Evolutionary conservation across 495 filamentous ascomycete species (phyloP).

Genomic region (Tetracladium marchalianum): DNA sequence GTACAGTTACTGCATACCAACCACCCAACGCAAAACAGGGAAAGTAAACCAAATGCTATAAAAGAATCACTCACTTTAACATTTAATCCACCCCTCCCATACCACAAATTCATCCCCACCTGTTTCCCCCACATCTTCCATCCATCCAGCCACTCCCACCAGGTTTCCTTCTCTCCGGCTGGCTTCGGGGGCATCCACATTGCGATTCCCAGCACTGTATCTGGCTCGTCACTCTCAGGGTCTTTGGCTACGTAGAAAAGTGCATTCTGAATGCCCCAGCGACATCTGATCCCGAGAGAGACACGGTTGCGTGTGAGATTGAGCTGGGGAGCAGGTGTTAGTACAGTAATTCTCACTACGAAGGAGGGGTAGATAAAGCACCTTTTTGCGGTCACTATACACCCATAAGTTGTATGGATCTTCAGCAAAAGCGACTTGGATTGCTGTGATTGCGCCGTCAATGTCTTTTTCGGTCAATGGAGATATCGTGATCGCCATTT

Average conservation of each 20-base stretch:
- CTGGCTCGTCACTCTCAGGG: conserved; percentile 18
- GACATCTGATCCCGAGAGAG: conserved; percentile 42
- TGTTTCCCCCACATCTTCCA: conserved; percentile 53
- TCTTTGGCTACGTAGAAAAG: conserved; percentile 57
- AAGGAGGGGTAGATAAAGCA: conserved; percentile 10
- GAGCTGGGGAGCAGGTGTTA: conserved; percentile 5
- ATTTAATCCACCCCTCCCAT: conserved; percentile 55
- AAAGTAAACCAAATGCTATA: conserved; percentile 12
- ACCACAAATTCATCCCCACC: conserved; percentile 49
- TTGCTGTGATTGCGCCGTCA: conserved; percentile 43
- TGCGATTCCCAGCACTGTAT: conserved; percentile 47
- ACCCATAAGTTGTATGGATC: conserved; percentile 59
- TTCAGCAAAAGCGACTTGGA: conserved; percentile 47
- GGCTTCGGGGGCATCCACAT: conserved; percentile 52
- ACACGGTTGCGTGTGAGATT: conserved; percentile 14
- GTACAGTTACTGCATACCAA: conserved; percentile 9
- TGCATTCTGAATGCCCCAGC: conserved; percentile 51
- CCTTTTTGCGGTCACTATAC: conserved; percentile 43
- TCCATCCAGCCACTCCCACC: conserved; percentile 44
- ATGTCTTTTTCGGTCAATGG: conserved; percentile 48
- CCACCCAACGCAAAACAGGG: conserved; percentile 2
- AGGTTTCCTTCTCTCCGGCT: conserved; percentile 32
- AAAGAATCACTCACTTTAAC: conserved; percentile 32
- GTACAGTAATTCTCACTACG: no score
- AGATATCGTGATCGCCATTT: conserved; percentile 34